Percentiles rank a stretch among this genome's conserved stretches.
phyloP scores from a whole-genome alignment of 2,329 filamentous ascomycete genomes.

The Colletotrichum orchidophilum region DNA sequence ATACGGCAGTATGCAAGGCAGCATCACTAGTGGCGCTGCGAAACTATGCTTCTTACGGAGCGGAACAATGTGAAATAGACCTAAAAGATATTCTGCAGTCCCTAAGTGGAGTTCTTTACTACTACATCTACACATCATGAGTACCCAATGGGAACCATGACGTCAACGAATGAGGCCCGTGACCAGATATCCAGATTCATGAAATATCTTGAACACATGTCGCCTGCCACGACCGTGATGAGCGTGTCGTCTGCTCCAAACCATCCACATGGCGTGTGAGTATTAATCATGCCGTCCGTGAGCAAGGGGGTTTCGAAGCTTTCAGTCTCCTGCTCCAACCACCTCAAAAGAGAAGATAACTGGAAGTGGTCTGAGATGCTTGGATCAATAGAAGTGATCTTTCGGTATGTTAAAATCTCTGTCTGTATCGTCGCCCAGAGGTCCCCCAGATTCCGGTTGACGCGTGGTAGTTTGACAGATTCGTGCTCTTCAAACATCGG shows the following conservation, averaged over 20 bases:
- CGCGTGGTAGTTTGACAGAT: not conserved
- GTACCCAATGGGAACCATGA: not conserved
- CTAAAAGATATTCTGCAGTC: too few species aligned
- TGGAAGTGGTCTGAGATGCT: conserved; percentile 3
- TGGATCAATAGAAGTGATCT: conserved; percentile 38
- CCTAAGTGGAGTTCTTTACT: too few species aligned
- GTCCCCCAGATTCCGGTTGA: conserved; percentile 27
- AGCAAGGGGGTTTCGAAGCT: conserved; percentile 5
- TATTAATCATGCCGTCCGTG: not conserved
- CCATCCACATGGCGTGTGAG: not conserved
- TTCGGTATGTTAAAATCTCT: conserved; percentile 48
- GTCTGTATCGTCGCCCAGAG: conserved; percentile 49
- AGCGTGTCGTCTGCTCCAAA: not conserved
- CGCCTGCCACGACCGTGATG: not conserved
- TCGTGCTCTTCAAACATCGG: not conserved
- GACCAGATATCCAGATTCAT: conserved; percentile 24
- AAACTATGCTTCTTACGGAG: too few species aligned
- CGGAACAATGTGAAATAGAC: too few species aligned
- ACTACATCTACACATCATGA: too few species aligned
- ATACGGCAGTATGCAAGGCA: too few species aligned
- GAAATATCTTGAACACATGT: not conserved
- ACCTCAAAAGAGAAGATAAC: not conserved
- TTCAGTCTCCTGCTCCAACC: not conserved
- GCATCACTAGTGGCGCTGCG: too few species aligned
- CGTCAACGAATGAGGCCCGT: conserved; percentile 30